Evolutionary conservation across 2,329 filamentous ascomycete genomes (phyloP).

Genomic region (Lasiodiplodia theobromae): DNA sequence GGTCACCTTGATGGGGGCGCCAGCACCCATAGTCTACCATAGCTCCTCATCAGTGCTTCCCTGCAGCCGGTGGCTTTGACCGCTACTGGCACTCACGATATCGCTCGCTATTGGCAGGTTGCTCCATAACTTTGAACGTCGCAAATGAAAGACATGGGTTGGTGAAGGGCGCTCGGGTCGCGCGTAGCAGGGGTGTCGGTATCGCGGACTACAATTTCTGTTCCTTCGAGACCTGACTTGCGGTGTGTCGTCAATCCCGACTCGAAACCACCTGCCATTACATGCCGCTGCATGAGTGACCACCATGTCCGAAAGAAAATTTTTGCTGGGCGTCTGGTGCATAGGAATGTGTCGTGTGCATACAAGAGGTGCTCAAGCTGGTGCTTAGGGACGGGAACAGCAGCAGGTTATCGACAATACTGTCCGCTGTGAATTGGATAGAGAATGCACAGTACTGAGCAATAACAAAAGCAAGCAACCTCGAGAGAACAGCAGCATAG

Average conservation of each 20-base stretch:
- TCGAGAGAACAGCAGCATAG: neutral
- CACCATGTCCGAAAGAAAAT: too few relatives aligned
- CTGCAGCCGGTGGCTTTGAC: conserved; percentile 7
- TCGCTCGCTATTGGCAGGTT: conserved; percentile 3
- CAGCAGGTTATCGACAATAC: too few relatives aligned
- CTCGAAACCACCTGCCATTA: neutral
- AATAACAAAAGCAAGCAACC: neutral
- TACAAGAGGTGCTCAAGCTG: too few relatives aligned
- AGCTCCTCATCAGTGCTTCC: conserved; percentile 1
- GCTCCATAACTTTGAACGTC: conserved; percentile 14
- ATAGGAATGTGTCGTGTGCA: too few relatives aligned
- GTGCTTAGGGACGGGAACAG: too few relatives aligned
- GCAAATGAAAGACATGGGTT: conserved; percentile 25
- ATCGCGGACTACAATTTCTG: neutral
- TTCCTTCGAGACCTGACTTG: neutral
- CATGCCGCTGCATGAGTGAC: too few relatives aligned
- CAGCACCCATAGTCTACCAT: conserved; percentile 23
- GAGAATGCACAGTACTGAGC: neutral
- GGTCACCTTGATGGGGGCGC: conserved; percentile 1
- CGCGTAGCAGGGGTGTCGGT: neutral
- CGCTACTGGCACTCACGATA: conserved; percentile 1
- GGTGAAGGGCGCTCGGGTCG: conserved; percentile 24
- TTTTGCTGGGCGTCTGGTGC: too few relatives aligned
- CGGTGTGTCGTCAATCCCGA: neutral
- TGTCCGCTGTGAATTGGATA: neutral